A percentile compares a stretch with the other conserved stretches of the same genome.
phyloP scores from a whole-genome alignment of 805 yeast genomes.

The Kazachstania bromeliacearum region DNA sequence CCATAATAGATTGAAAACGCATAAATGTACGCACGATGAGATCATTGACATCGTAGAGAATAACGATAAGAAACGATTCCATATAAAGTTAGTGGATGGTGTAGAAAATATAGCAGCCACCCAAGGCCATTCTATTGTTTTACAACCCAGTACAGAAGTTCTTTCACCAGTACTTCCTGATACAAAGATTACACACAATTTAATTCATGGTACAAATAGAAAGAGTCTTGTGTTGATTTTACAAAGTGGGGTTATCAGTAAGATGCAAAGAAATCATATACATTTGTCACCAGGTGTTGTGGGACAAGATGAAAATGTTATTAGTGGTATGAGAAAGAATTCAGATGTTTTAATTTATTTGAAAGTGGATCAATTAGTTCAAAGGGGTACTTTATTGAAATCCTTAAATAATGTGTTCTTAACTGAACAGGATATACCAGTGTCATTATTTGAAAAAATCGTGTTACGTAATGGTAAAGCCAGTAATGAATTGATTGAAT shows the following conservation, averaged over 20 bases:
- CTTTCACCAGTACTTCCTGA: slow-evolving; percentile 40
- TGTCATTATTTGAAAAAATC: slow-evolving; percentile 18
- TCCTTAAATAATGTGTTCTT: slow-evolving; percentile 72
- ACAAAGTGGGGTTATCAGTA: slow-evolving; percentile 46
- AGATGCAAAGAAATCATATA: slow-evolving; percentile 74
- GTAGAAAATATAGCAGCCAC: slow-evolving; percentile 61
- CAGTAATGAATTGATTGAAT: neutral
- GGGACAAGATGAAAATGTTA: slow-evolving; percentile 34
- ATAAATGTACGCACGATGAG: slow-evolving; percentile 47
- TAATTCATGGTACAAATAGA: slow-evolving; percentile 74
- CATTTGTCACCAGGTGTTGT: slow-evolving; percentile 67
- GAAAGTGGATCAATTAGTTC: slow-evolving; percentile 34
- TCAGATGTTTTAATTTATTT: slow-evolving; percentile 51
- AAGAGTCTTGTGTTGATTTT: slow-evolving; percentile 40
- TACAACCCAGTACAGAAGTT: slow-evolving; percentile 35
- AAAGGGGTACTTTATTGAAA: slow-evolving; percentile 35
- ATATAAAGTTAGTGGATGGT: slow-evolving; percentile 30
- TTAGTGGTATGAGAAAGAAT: slow-evolving; percentile 66
- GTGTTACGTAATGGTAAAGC: slow-evolving; percentile 4
- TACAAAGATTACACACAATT: slow-evolving; percentile 12
- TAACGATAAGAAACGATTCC: slow-evolving; percentile 67
- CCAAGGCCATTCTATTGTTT: slow-evolving; percentile 78
- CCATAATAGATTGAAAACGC: slow-evolving; percentile 50
- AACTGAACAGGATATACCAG: slow-evolving; percentile 44
- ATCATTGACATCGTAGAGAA: slow-evolving; percentile 48